Base-by-base conservation (phyloP, 495 filamentous ascomycete species). In the Lasiosphaeria ovina region DNA sequence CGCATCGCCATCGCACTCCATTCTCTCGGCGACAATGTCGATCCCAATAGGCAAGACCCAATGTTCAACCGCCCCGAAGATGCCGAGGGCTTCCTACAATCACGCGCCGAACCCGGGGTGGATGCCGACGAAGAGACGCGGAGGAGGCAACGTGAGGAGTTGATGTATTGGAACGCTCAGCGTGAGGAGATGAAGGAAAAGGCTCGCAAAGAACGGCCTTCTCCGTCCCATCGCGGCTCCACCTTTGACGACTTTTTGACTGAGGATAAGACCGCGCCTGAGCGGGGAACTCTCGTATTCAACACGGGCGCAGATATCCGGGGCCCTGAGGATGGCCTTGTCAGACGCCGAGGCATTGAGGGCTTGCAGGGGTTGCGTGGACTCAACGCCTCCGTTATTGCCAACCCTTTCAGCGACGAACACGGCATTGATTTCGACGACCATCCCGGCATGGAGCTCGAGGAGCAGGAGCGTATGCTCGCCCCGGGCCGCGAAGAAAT, bases 1-100 rank as follows among this genome's bases (percentile, higher is more conserved):
- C 89, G 89, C 65, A 85, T 94, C 59, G 89, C 90, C 40, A 71
- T 91, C 59, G 89, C 90, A 14, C 74, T 96, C 33, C 88, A 93
- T 67, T 82, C 82, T 45, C 81, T 93, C 1, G 90, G 89, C 55
- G 90, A 93, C 69, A 89, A 86, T 59, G 81, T 92, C 56, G 83
- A 86, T 59, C 87, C 89, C 31, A 49, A 59, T 66, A 81, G 80
- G n/a, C 66, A 17, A 17, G 59, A 79, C 53, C 81, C 81, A 42
- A 70, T 76, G 16, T 84, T 83, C 71, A 83, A 83, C 65, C 72
- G 81, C 31, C 82, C 82, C 57, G 82, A 84, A 69, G 82, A 84
- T 74, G 82, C 81, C 53, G 75, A 83, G 44, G 82, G 81, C 9
- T 84, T 84, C 69, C 60, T 82, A 16, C 66, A 75, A 55, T 79